These are phyloP conservation scores for Phytophthora idaei DNA, from an alignment of 352 stramenopile species.

Conservation along the genomic window DNA sequence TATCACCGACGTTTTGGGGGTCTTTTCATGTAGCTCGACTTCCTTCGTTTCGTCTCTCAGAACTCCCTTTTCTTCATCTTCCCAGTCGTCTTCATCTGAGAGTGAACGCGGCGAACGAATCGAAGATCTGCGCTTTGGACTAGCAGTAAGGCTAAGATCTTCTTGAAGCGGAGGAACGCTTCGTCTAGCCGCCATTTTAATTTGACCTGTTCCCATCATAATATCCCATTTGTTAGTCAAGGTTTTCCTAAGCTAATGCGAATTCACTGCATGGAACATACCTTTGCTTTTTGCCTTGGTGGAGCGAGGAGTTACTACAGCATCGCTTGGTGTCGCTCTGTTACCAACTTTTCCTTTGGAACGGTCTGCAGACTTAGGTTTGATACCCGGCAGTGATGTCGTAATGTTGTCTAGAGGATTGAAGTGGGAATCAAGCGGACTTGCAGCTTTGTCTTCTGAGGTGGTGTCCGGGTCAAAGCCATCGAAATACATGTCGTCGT, in stretches of 20 bases:
- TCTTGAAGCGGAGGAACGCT: constrained; percentile 11
- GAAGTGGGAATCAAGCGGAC: not conserved
- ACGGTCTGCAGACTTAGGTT: not conserved
- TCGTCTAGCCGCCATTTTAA: constrained; percentile 14
- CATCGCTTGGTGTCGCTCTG: not conserved
- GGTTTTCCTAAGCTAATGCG: not conserved
- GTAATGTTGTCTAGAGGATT: not conserved
- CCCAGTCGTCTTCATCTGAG: constrained; percentile 13
- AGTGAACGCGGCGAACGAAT: not conserved
- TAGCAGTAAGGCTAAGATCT: constrained; percentile 13
- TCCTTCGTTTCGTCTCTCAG: constrained; percentile 1
- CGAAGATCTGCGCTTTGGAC: constrained; percentile 7
- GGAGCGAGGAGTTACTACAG: not conserved
- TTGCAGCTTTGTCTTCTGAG: constrained; percentile 1
- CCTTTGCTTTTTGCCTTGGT: constrained; percentile 14
- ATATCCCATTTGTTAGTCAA: not conserved
- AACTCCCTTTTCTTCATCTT: constrained; percentile 30
- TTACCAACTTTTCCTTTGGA: not conserved
- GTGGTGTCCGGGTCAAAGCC: constrained; percentile 1
- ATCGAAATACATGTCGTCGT: not conserved
- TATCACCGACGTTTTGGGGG: not conserved
- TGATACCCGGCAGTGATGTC: not conserved
- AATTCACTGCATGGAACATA: constrained; percentile 1
- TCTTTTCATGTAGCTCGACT: not conserved
- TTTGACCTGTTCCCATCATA: constrained; percentile 5